These are phyloP conservation scores for Debaryomyces castellii DNA, from an alignment of 805 yeast species.

Conservation along the genomic window DNA sequence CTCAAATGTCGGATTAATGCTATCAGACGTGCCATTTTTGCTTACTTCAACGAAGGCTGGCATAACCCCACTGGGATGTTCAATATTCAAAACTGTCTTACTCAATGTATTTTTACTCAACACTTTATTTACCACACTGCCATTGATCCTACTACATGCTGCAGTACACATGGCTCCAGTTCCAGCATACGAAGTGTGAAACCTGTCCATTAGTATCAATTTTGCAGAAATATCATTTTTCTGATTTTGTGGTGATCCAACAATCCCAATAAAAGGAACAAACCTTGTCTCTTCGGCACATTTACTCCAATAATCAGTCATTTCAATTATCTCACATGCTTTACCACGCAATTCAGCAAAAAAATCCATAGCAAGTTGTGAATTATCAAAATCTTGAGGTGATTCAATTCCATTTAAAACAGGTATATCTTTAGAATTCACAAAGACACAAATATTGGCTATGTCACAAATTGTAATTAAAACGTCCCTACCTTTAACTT, in stretches of 20 bases:
- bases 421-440: not conserved
- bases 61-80: slow-evolving; percentile 1
- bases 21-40: not conserved
- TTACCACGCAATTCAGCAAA: not conserved
- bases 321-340: not conserved
- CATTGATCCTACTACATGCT: not conserved
- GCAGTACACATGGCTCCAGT: not conserved
- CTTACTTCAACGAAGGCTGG: not conserved
- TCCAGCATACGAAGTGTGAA: not conserved
- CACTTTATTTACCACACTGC: not conserved
- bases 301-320: not conserved
- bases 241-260: not conserved
- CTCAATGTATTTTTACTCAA: not conserved
- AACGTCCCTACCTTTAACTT: not conserved
- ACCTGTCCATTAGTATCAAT: not conserved
- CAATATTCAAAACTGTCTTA: not conserved
- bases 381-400: not conserved
- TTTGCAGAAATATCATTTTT: not conserved
- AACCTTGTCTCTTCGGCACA: not conserved
- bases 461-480: not conserved
- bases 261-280: not conserved
- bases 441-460: not conserved
- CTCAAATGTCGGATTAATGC: not conserved
- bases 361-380: not conserved
- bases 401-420: not conserved